A percentile compares a stretch with the other conserved stretches of the same genome.
These are phyloP conservation scores for Backusella australiensis DNA, from an alignment of 192 early-diverging fungal species.

Conservation along the genomic window DNA sequence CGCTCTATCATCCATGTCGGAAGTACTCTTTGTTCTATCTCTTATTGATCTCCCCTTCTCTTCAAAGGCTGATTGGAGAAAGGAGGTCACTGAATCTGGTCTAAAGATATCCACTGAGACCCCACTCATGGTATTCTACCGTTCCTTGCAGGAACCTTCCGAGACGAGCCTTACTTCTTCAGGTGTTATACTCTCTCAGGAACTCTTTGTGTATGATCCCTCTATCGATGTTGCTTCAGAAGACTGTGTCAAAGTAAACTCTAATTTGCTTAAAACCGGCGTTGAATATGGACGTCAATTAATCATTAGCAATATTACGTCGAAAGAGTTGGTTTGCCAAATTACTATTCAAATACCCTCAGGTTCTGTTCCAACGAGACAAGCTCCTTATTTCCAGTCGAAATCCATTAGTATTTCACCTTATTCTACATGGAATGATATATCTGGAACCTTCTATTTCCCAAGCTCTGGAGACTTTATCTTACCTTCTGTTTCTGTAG, in stretches of 20 bases:
- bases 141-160: conserved; percentile 27
- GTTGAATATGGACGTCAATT: conserved; percentile 31
- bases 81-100: neutral
- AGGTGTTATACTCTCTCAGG: conserved; percentile 6
- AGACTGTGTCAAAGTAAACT: conserved; percentile 9
- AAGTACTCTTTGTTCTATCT: conserved; percentile 37
- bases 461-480: conserved; percentile 41
- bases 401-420: conserved; percentile 24
- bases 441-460: conserved; percentile 43
- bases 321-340: conserved; percentile 37
- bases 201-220: neutral
- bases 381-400: conserved; percentile 20
- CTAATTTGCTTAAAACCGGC: neutral
- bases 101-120: conserved; percentile 16
- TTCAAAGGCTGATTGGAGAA: conserved; percentile 20
- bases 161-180: neutral
- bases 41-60: conserved; percentile 37
- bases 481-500: conserved; percentile 32
- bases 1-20: conserved; percentile 29
- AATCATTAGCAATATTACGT: conserved; percentile 36
- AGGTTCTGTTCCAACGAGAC: conserved; percentile 32
- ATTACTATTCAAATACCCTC: conserved; percentile 42
- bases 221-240: conserved; percentile 2
- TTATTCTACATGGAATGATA: conserved; percentile 32
- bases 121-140: conserved; percentile 44